A percentile compares a stretch with the other conserved stretches of the same genome.
These are phyloP conservation scores for Colletotrichum musicola DNA, from an alignment of 2,329 filamentous ascomycete species.

Conservation along the genomic window DNA sequence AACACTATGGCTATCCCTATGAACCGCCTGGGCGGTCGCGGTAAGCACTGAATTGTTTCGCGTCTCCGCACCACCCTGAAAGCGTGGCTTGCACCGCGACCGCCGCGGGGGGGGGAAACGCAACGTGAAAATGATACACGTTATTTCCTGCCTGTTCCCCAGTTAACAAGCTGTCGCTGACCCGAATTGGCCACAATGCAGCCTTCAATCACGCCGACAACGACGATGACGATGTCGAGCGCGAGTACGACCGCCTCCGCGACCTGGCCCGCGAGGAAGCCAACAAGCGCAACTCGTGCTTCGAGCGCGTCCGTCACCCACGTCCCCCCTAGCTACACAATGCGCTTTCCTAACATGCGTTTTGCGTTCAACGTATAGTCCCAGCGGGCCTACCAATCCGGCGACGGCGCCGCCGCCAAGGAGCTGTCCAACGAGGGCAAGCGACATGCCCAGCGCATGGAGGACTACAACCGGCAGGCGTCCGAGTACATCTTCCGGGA, in stretches of 20 bases:
- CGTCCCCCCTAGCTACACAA: background rate
- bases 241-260: constrained; percentile 92
- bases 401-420: constrained; percentile 88
- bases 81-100: constrained; percentile 22
- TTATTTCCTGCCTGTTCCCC: too few relatives aligned
- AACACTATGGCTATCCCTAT: constrained; percentile 38
- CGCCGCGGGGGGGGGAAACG: background rate
- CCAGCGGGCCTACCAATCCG: constrained; percentile 83
- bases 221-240: constrained; percentile 75
- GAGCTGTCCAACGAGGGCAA: constrained; percentile 88
- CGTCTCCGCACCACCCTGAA: constrained; percentile 12
- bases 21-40: constrained; percentile 41
- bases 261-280: constrained; percentile 86
- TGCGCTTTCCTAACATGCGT: background rate
- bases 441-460: constrained; percentile 84
- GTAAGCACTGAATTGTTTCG: constrained; percentile 28
- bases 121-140: background rate
- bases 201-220: constrained; percentile 82
- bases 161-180: constrained; percentile 6
- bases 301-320: constrained; percentile 70
- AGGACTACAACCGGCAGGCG: constrained; percentile 90
- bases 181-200: constrained; percentile 50
- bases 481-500: constrained; percentile 95
- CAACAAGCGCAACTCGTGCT: constrained; percentile 81
- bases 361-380: constrained; percentile 58